A percentile compares a stretch with the other conserved stretches of the same genome.
Conservation (phyloP, 768 basidiomycete species). For the Suillus plorans region DNA sequence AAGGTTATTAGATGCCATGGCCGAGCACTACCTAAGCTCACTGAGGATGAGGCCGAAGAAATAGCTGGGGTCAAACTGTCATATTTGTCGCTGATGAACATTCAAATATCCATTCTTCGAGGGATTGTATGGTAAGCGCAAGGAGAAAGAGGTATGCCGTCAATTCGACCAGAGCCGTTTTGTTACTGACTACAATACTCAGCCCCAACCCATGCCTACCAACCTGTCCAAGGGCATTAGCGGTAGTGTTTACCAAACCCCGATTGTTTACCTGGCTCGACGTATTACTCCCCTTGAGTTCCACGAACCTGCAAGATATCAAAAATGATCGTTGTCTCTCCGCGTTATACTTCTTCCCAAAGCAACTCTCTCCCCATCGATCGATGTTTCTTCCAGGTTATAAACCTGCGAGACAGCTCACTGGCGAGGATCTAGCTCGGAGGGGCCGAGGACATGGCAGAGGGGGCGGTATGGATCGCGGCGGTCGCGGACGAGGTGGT, state of each 20-base stretch:
- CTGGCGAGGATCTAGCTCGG: slow-evolving; percentile 64
- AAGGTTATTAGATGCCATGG: slow-evolving; percentile 84
- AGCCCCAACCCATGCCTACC: slow-evolving; percentile 77
- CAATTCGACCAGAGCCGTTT: not conserved
- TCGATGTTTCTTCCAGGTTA: slow-evolving; percentile 74
- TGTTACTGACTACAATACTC: slow-evolving; percentile 13
- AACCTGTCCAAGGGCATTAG: slow-evolving; percentile 74
- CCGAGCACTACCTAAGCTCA: slow-evolving; percentile 59
- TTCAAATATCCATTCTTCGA: slow-evolving; percentile 82
- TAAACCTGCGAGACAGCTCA: slow-evolving; percentile 59
- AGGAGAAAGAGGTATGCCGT: slow-evolving; percentile 63
- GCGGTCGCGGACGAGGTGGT: slow-evolving; percentile 35
- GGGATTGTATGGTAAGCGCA: slow-evolving; percentile 86
- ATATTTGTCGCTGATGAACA: slow-evolving; percentile 85
- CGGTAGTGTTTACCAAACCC: slow-evolving; percentile 83
- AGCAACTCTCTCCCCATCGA: slow-evolving; percentile 81
- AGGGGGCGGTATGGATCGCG: slow-evolving; percentile 39
- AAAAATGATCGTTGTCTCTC: slow-evolving; percentile 86
- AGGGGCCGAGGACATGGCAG: slow-evolving; percentile 51
- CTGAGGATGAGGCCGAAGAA: slow-evolving; percentile 82
- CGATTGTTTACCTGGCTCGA: slow-evolving; percentile 88
- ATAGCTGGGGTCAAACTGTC: slow-evolving; percentile 80
- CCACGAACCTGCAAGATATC: slow-evolving; percentile 70
- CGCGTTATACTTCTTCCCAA: slow-evolving; percentile 85
- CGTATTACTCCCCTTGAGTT: slow-evolving; percentile 75